phyloP scores from a whole-genome alignment of 164 flowering plant genomes.

The Malania oleifera region DNA sequence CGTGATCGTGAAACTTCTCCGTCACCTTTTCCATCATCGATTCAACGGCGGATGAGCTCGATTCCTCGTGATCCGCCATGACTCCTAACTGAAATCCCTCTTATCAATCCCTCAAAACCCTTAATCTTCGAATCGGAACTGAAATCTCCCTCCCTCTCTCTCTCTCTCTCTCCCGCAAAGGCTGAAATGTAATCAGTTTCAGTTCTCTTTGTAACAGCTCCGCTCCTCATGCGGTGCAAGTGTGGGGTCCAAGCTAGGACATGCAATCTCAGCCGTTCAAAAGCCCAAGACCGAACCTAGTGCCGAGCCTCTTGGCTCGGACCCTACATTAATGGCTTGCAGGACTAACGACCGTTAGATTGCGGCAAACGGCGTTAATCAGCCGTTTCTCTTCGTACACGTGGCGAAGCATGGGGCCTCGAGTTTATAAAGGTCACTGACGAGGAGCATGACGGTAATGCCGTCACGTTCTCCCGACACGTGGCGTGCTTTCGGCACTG shows the following conservation, averaged over 20 bases:
- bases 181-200: neutral
- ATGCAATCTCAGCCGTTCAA: constrained; percentile 14
- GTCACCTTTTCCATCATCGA: constrained; percentile 55
- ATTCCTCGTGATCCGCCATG: constrained; percentile 30
- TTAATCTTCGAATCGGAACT: neutral
- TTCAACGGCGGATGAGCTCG: constrained; percentile 26
- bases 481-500: too few species aligned
- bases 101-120: neutral
- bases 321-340: too few species aligned
- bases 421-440: too few species aligned
- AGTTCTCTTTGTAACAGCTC: neutral
- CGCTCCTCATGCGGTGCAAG: neutral
- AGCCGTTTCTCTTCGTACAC: too few species aligned
- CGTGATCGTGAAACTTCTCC: constrained; percentile 55
- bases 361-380: too few species aligned
- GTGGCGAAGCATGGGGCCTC: too few species aligned
- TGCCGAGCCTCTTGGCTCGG: constrained; percentile 2
- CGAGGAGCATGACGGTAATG: too few species aligned
- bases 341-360: too few species aligned
- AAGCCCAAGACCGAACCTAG: neutral
- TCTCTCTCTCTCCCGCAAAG: constrained; percentile 3
- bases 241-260: neutral
- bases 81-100: neutral
- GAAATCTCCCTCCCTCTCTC: neutral
- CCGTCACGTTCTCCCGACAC: too few species aligned